Percentiles rank a stretch among this genome's conserved stretches.
phyloP scores from a whole-genome alignment of 2,329 filamentous ascomycete genomes.

The Alternaria postmessia region DNA sequence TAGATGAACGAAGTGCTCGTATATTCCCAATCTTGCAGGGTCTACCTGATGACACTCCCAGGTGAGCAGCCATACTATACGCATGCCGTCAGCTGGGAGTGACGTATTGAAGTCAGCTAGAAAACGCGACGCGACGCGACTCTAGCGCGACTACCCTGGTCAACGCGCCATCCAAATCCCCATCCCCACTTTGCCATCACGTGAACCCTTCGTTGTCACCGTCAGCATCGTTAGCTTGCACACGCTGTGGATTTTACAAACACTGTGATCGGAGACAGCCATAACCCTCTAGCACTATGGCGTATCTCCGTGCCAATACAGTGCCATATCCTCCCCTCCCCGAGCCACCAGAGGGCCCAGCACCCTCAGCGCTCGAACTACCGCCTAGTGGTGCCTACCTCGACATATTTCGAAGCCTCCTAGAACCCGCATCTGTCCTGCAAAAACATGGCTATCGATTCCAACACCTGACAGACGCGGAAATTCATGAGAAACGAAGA shows the following conservation, averaged over 20 bases:
- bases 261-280: neutral
- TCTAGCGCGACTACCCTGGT: neutral
- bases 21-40: neutral
- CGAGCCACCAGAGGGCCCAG: neutral
- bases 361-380: neutral
- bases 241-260: neutral
- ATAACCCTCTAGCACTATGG: neutral
- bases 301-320: neutral
- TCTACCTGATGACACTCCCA: neutral
- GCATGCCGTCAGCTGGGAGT: neutral
- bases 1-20: neutral
- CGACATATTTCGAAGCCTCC: neutral
- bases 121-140: neutral
- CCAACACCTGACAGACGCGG: slow-evolving; percentile 14
- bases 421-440: slow-evolving; percentile 4
- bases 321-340: slow-evolving; percentile 1
- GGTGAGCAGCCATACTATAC: neutral
- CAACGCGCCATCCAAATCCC: neutral
- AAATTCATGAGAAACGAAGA: slow-evolving; percentile 19
- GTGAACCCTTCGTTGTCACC: neutral
- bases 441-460: slow-evolving; percentile 21
- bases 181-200: neutral
- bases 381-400: neutral
- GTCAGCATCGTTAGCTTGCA: neutral
- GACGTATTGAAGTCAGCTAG: neutral